These are phyloP conservation scores for Spironucleus salmonicida DNA, from an alignment of 208 protist species.

Conservation along the genomic window DNA sequence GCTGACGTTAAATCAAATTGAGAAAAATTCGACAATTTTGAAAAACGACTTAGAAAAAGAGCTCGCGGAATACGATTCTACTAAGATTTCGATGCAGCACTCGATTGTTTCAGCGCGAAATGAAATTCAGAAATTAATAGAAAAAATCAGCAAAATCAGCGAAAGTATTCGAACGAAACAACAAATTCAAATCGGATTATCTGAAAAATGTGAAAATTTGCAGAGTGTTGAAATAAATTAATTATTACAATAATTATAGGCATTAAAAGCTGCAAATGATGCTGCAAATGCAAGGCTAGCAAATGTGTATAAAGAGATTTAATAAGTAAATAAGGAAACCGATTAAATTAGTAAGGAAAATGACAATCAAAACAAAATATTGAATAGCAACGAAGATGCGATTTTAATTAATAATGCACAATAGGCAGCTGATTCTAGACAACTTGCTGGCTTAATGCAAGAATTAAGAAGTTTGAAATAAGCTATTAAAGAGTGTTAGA, in stretches of 20 bases:
- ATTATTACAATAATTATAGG: too few relatives aligned
- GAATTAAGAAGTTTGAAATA: neutral
- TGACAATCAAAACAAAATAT: neutral
- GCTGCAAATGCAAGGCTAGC: too few relatives aligned
- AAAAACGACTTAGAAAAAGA: neutral
- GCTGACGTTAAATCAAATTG: conserved; percentile 22
- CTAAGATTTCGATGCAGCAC: neutral
- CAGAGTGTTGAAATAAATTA: too few relatives aligned
- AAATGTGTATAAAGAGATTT: too few relatives aligned
- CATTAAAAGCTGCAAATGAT: too few relatives aligned
- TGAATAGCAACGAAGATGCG: neutral
- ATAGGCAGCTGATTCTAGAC: neutral
- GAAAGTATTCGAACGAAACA: neutral
- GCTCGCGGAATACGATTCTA: neutral
- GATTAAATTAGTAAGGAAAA: too few relatives aligned
- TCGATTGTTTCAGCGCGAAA: neutral
- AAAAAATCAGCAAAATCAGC: neutral
- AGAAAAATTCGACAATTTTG: neutral
- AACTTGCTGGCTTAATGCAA: neutral
- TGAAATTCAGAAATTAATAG: conserved; percentile 7
- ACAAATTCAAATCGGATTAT: too few relatives aligned
- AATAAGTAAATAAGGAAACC: too few relatives aligned
- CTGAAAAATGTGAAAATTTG: neutral
- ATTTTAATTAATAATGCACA: conserved; percentile 22
- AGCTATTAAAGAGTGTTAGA: neutral